Evolutionary conservation across 1,284 basidiomycete species (phyloP).

Genomic region (Earliella scabrosa): DNA sequence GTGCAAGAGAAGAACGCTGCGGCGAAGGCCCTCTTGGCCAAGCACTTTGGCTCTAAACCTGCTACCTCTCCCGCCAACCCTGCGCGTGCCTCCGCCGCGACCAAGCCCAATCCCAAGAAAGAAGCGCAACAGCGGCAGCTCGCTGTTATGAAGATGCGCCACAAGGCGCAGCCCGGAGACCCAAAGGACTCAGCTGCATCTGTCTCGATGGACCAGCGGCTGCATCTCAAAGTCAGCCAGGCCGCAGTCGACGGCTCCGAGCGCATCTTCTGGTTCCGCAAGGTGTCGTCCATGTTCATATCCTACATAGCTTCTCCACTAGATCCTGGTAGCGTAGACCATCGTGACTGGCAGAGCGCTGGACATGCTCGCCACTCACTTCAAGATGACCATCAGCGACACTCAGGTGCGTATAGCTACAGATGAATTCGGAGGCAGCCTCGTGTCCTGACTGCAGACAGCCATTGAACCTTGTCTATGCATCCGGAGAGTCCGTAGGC

Average conservation of each 20-base stretch:
- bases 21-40: conserved; percentile 58
- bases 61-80: conserved; percentile 16
- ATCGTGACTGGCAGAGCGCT: conserved; percentile 41
- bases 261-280: conserved; percentile 67
- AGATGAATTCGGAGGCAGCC: neutral
- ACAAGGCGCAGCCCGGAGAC: conserved; percentile 65
- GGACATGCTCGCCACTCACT: conserved; percentile 40
- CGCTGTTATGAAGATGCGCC: conserved; percentile 74
- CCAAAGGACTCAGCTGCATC: conserved; percentile 51
- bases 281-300: conserved; percentile 47
- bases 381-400: conserved; percentile 27
- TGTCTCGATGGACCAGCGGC: conserved; percentile 54
- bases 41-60: conserved; percentile 49
- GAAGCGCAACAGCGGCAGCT: conserved; percentile 58
- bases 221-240: conserved; percentile 55
- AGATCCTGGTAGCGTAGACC: conserved; percentile 29
- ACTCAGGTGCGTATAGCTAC: conserved; percentile 18
- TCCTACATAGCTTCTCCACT: neutral
- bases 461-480: conserved; percentile 27
- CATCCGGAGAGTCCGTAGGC: conserved; percentile 8
- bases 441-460: conserved; percentile 5
- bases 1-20: conserved; percentile 44
- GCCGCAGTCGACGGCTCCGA: conserved; percentile 37
- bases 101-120: conserved; percentile 50
- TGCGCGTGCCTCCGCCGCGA: conserved; percentile 38